These are phyloP conservation scores for Batrachochytrium dendrobatidis DNA, from an alignment of 371 early-diverging fungal genomes.

Conservation along the genomic window DNA sequence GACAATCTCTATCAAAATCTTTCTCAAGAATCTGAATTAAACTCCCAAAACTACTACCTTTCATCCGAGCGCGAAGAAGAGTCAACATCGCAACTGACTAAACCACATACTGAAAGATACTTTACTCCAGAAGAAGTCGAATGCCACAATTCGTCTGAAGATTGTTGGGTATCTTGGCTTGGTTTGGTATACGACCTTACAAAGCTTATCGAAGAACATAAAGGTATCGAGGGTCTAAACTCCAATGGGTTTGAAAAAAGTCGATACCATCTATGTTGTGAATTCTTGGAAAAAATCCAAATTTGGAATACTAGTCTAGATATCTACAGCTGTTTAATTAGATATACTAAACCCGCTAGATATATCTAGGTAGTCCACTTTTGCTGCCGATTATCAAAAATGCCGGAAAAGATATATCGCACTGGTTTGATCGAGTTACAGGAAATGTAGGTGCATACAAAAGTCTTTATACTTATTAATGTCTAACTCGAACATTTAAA, in stretches of 20 bases:
- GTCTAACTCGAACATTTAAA: neutral
- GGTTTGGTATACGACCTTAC: slow-evolving; percentile 46
- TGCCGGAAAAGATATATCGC: slow-evolving; percentile 48
- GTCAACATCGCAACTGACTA: slow-evolving; percentile 2
- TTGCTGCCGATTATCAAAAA: slow-evolving; percentile 39
- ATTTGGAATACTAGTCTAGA: no score
- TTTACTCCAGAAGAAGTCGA: slow-evolving; percentile 45
- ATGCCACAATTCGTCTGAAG: slow-evolving; percentile 36
- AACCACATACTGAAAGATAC: slow-evolving; percentile 18
- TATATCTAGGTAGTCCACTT: slow-evolving; percentile 26
- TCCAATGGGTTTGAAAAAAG: no score
- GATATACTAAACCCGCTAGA: no score
- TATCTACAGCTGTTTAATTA: no score
- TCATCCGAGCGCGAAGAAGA: no score
- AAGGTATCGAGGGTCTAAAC: no score
- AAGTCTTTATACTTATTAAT: neutral
- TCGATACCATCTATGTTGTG: no score
- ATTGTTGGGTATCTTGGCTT: slow-evolving; percentile 48
- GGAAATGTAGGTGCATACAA: slow-evolving; percentile 29
- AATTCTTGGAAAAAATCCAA: no score
- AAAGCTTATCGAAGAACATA: slow-evolving; percentile 24
- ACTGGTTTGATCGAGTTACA: slow-evolving; percentile 44
- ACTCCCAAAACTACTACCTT: no score
- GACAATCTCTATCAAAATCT: no score
- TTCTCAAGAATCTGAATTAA: no score